Base-by-base conservation (phyloP, 2,329 filamentous ascomycete species). In the Arthrobotrys pseudoclavata region DNA sequence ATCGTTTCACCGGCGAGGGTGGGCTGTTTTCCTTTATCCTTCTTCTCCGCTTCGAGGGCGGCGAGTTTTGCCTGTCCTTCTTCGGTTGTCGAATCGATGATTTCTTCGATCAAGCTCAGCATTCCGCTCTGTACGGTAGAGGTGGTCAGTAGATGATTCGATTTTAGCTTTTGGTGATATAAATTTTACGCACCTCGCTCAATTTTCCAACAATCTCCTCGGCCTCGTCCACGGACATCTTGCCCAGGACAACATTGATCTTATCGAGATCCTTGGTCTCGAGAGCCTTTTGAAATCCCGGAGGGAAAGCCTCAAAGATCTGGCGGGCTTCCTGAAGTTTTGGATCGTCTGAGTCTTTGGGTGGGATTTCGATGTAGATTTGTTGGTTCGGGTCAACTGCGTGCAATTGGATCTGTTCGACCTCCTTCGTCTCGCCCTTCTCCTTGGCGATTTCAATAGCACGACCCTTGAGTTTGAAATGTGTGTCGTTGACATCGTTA, bases 341-440 rank as follows among this genome's bases (percentile, higher is more conserved):
- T 0, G 89, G 87, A 64, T 94, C 90, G 24, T 89, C 87, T 81
- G 90, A 91, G 24, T 89, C 87, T 45, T 87, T 86, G 0, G 91
- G 86, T 12, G 96, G 95, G 45, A 97, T 91, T 68, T 85, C 89
- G 84, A 98, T 97, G 83, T 92, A 92, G 83, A 99, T 97, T 78
- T 92, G 91, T 2, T 95, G 97, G 57, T 91, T 92, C 0, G 95
- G 95, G 83, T 97, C 94, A 10, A 99, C 94, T 13, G 96, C 95
- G 83, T 99, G 96, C 55, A 99, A 88, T 84, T 99, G 96, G 81
- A 99, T 99, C 84, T 97, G 95, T 85, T 99, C 96, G 9, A 97
- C 91, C 24, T 87, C 89, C 1, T 85, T 84, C 6, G 86, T 86
- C 20, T 86, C 86, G 4, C 85, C 86, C 72, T 86, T 84, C 80